A percentile compares a stretch with the other conserved stretches of the same genome.
Evolutionary conservation across 352 stramenopile genomes (phyloP).

Genomic region (Phytophthora lateralis): DNA sequence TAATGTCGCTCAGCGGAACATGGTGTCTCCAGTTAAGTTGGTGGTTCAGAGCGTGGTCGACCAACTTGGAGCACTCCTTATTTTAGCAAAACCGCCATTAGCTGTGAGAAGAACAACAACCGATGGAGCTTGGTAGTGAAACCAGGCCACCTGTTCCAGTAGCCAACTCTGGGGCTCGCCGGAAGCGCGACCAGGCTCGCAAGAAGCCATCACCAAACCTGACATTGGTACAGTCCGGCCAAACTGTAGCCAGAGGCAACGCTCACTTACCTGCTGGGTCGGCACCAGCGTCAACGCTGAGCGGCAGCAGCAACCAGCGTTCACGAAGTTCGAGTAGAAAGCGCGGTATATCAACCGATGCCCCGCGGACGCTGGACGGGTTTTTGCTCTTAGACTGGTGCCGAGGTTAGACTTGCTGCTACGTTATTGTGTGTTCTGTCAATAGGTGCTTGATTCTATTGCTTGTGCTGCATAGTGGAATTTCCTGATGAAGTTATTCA

Average conservation of each 20-base stretch:
- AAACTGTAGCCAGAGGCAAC: slow-evolving; percentile 37
- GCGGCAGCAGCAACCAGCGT: slow-evolving; percentile 23
- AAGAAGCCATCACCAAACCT: slow-evolving; percentile 32
- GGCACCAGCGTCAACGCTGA: not conserved
- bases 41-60: no score
- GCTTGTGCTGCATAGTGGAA: slow-evolving; percentile 47
- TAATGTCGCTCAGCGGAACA: not conserved
- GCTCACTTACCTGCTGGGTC: slow-evolving; percentile 1
- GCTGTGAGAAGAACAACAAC: not conserved
- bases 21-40: no score
- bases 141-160: slow-evolving; percentile 20
- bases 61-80: not conserved
- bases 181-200: slow-evolving; percentile 23
- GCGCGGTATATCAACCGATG: slow-evolving; percentile 31
- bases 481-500: slow-evolving; percentile 81
- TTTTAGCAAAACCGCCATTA: slow-evolving; percentile 24
- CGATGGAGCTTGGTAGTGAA: slow-evolving; percentile 18
- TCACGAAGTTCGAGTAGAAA: slow-evolving; percentile 17
- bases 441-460: not conserved
- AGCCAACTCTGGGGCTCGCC: slow-evolving; percentile 4
- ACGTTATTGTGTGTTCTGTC: not conserved
- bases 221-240: slow-evolving; percentile 35
- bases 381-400: slow-evolving; percentile 84
- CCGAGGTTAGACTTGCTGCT: slow-evolving; percentile 42
- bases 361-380: slow-evolving; percentile 63